phyloP scores from a whole-genome alignment of 306 rosid species.

The Corylus avellana region DNA sequence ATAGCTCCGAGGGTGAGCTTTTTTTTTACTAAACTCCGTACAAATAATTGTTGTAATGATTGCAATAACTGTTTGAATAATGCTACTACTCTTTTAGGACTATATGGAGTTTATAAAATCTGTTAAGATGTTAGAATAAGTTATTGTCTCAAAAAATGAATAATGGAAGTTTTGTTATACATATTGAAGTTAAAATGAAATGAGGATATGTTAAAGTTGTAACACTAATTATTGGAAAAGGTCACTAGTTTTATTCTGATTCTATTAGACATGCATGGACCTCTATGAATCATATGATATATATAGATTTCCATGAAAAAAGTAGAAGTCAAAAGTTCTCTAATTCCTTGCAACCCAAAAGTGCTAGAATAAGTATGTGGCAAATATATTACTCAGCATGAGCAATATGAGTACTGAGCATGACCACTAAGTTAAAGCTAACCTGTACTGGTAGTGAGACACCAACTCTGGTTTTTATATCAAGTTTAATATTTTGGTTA shows the following conservation, averaged over 20 bases:
- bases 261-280: background rate
- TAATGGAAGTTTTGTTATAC: too few relatives aligned
- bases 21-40: too few relatives aligned
- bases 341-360: background rate
- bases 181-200: too few relatives aligned
- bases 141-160: too few relatives aligned
- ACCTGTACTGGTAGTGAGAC: slow-evolving; percentile 87
- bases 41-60: too few relatives aligned
- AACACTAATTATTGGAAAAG: background rate
- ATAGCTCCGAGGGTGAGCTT: too few relatives aligned
- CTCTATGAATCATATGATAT: background rate
- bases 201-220: too few relatives aligned
- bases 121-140: too few relatives aligned
- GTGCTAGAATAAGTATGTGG: background rate
- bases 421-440: slow-evolving; percentile 20
- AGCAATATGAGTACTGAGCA: background rate
- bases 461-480: slow-evolving; percentile 77
- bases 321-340: background rate
- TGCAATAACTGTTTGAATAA: too few relatives aligned
- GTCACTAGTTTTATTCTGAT: background rate
- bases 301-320: background rate
- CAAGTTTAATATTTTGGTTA: slow-evolving; percentile 74
- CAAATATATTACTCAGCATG: background rate
- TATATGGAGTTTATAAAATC: too few relatives aligned
- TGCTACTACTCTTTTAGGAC: too few relatives aligned